These are phyloP conservation scores for Saccharum officinarum DNA, from an alignment of 176 grass and related monocot genomes.

Conservation along the genomic window DNA sequence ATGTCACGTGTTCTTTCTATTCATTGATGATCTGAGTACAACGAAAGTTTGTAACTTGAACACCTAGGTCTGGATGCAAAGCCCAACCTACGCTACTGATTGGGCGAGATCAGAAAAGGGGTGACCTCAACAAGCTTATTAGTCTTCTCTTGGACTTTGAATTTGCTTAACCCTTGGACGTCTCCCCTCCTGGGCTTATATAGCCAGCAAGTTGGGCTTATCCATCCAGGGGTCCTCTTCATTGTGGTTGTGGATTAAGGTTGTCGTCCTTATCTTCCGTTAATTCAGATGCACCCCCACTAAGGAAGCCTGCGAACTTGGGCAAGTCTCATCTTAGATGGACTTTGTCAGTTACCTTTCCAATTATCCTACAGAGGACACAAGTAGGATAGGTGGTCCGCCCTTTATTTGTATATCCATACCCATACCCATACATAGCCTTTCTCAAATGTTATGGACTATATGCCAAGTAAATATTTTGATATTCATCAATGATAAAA, in stretches of 20 bases:
- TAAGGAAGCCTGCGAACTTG: not conserved
- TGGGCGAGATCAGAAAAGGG: not conserved
- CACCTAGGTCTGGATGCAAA: not conserved
- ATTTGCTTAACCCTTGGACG: not conserved
- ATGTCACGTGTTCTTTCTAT: not conserved
- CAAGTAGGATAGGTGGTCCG: not conserved
- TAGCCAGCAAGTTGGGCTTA: not conserved
- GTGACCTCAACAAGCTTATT: not conserved
- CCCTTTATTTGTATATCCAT: not conserved
- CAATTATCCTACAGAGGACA: not conserved
- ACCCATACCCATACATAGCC: not conserved
- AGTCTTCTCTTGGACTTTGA: not conserved
- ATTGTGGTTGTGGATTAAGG: not conserved
- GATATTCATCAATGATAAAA: not conserved
- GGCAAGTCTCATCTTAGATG: not conserved
- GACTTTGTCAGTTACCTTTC: not conserved
- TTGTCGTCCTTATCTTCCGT: not conserved
- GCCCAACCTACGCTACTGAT: not conserved
- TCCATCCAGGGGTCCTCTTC: not conserved
- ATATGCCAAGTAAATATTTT: not conserved
- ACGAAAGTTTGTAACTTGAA: not conserved
- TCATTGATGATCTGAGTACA: not conserved
- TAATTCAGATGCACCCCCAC: not conserved
- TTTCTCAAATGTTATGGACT: not conserved
- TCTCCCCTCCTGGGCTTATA: not conserved